Evolutionary conservation across 257 asterid genomes (phyloP).

Genomic region (Anisodus acutangulus): DNA sequence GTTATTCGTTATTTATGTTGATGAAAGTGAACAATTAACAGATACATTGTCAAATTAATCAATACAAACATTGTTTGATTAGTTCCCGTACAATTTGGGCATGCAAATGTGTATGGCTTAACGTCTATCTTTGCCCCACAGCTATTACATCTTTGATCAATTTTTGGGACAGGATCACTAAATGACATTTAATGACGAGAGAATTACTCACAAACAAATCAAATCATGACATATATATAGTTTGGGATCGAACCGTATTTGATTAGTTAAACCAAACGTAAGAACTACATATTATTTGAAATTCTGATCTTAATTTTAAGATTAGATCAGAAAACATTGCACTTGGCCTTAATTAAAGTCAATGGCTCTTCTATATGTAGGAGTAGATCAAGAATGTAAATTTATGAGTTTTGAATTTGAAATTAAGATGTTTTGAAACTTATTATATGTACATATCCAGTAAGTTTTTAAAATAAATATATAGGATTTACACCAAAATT

Average conservation of each 20-base stretch:
- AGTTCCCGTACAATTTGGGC: neutral
- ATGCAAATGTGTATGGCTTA: neutral
- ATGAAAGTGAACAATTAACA: too few species aligned
- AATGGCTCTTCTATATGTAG: too few species aligned
- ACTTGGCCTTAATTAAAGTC: neutral
- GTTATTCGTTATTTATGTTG: too few species aligned
- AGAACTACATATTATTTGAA: neutral
- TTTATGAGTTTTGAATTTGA: neutral
- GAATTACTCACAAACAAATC: neutral
- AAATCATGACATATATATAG: neutral
- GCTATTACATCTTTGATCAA: neutral
- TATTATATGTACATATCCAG: neutral
- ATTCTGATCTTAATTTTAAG: neutral
- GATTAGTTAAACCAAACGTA: neutral
- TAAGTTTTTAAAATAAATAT: neutral
- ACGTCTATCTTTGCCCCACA: neutral
- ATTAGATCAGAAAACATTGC: neutral
- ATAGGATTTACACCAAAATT: neutral
- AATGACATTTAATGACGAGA: neutral
- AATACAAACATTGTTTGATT: neutral
- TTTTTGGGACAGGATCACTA: neutral
- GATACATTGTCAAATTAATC: too few species aligned
- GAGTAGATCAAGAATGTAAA: too few species aligned
- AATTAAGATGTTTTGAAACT: neutral
- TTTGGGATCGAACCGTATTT: neutral